These are phyloP conservation scores for Trematosphaeria pertusa DNA, from an alignment of 2,329 filamentous ascomycete species.

Conservation along the genomic window DNA sequence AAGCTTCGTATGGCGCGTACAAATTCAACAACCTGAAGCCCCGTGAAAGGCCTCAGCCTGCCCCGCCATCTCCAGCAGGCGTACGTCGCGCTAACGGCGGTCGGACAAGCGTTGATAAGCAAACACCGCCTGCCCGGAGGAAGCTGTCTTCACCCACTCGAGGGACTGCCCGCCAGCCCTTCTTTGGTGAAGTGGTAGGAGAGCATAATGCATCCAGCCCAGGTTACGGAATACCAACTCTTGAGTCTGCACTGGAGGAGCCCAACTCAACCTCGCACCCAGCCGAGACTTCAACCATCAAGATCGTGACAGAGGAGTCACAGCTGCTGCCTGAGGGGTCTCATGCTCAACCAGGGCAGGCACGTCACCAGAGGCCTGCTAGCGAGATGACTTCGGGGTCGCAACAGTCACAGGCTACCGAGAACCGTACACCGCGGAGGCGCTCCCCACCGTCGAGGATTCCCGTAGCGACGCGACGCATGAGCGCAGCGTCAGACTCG, in stretches of 20 bases:
- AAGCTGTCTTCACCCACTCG: conserved; percentile 32
- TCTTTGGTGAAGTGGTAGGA: conserved; percentile 46
- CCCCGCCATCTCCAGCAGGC: conserved; percentile 35
- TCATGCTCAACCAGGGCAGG: conserved; percentile 7
- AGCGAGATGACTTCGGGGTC: conserved; percentile 29
- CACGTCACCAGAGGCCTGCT: conserved; percentile 26
- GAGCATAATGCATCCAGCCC: conserved; percentile 38
- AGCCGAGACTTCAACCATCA: conserved; percentile 14
- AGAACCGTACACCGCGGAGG: too few relatives aligned
- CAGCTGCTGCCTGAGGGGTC: conserved; percentile 5
- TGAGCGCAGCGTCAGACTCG: conserved; percentile 45
- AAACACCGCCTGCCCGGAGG: conserved; percentile 31
- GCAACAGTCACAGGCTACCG: too few relatives aligned
- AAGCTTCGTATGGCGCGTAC: conserved; percentile 41
- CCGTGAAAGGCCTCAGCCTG: conserved; percentile 44
- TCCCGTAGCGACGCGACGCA: conserved; percentile 38
- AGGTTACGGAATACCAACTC: conserved; percentile 42
- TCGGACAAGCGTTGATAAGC: conserved; percentile 33
- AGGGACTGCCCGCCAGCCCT: conserved; percentile 37
- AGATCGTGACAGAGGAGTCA: conserved; percentile 13
- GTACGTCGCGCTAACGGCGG: conserved; percentile 34
- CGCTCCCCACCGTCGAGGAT: conserved; percentile 43
- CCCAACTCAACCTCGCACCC: conserved; percentile 13
- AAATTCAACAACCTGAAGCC: conserved; percentile 47
- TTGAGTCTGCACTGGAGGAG: conserved; percentile 23